Percentiles rank a stretch among this genome's conserved stretches.
These are phyloP conservation scores for Alternaria solani DNA, from an alignment of 2,329 filamentous ascomycete species.

Conservation along the genomic window DNA sequence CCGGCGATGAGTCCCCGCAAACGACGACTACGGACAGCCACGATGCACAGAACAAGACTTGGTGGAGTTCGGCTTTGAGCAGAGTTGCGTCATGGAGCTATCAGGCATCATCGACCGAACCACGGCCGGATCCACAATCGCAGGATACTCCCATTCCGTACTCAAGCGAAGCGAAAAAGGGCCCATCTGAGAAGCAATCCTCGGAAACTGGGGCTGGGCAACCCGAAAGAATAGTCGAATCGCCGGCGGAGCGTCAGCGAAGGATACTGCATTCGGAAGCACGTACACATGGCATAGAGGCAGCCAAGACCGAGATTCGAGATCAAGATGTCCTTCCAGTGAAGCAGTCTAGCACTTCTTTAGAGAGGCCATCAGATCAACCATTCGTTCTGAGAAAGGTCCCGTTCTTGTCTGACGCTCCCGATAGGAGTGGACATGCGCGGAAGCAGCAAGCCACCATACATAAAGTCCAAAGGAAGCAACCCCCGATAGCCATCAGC, in stretches of 20 bases:
- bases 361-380: background rate
- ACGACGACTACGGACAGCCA: slow-evolving; percentile 9
- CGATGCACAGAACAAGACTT: background rate
- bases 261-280: background rate
- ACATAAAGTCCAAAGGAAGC: background rate
- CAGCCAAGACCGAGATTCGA: background rate
- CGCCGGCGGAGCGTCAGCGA: background rate
- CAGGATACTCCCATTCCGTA: background rate
- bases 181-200: background rate
- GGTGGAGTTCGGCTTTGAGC: slow-evolving; percentile 9
- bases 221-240: background rate
- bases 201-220: background rate
- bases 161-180: background rate
- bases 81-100: slow-evolving; percentile 1
- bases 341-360: background rate
- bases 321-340: background rate
- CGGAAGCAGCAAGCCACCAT: background rate
- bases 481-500: background rate
- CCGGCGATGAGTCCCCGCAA: slow-evolving; percentile 19
- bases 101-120: slow-evolving; percentile 1
- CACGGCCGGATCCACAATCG: background rate
- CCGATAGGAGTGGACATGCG: background rate
- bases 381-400: background rate
- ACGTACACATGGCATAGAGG: background rate
- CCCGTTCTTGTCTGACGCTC: background rate